Evolutionary conservation across 768 basidiomycete species (phyloP).

Genomic region (Inosperma sp.): DNA sequence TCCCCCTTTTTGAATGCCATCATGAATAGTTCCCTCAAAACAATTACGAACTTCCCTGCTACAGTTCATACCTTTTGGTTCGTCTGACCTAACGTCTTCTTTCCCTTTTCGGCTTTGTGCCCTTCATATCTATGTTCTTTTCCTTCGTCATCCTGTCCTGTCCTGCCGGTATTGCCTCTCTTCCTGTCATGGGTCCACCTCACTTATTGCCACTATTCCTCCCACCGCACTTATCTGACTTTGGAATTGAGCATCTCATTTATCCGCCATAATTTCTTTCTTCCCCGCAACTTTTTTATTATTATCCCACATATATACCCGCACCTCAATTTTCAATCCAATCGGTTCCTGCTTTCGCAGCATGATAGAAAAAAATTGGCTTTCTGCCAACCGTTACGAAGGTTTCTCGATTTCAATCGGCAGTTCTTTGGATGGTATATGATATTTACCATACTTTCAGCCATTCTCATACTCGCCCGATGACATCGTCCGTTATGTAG

Average conservation of each 20-base stretch:
- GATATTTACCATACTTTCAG: neutral
- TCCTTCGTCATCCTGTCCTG: slow-evolving; percentile 1
- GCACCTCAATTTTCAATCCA: slow-evolving; percentile 40
- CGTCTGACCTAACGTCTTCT: slow-evolving; percentile 7
- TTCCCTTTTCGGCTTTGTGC: neutral
- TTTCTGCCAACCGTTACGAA: no score
- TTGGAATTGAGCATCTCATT: slow-evolving; percentile 6
- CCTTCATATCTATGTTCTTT: slow-evolving; percentile 3
- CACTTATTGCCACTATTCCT: neutral
- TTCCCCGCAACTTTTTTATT: slow-evolving; percentile 5
- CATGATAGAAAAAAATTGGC: neutral
- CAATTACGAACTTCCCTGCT: neutral
- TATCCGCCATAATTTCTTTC: neutral
- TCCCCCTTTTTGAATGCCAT: neutral
- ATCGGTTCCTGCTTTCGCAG: slow-evolving; percentile 43
- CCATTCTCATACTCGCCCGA: neutral
- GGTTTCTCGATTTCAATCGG: no score
- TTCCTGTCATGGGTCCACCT: neutral
- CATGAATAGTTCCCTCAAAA: neutral
- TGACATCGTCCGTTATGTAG: no score
- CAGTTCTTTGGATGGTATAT: neutral
- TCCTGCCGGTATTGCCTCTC: slow-evolving; percentile 1
- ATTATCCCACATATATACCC: slow-evolving; percentile 16
- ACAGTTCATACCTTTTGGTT: slow-evolving; percentile 8
- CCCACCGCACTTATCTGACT: neutral